Conservation (phyloP, 202 grass and related monocot species). For the Brachypodium distachyon region DNA sequence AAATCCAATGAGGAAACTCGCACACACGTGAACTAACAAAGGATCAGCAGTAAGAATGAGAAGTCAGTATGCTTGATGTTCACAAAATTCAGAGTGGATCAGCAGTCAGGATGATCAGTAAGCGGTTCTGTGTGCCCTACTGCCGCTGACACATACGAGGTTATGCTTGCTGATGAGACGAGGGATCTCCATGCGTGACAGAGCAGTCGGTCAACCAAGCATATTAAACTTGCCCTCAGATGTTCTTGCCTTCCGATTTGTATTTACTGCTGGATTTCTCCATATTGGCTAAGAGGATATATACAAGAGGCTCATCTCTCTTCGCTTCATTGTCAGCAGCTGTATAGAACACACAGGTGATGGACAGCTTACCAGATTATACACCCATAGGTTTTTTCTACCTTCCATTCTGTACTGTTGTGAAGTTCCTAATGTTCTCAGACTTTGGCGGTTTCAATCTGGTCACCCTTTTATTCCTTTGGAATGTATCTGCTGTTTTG, state of each 20-base stretch:
- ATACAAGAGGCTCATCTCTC: not conserved
- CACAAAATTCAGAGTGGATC: no score
- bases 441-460: not conserved
- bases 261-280: not conserved
- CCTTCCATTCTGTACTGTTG: not conserved
- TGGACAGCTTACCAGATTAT: not conserved
- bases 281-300: not conserved
- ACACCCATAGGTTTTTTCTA: not conserved
- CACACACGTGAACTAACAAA: not conserved
- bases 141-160: not conserved
- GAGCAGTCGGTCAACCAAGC: not conserved
- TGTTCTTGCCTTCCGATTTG: not conserved
- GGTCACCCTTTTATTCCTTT: not conserved
- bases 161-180: not conserved
- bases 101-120: not conserved
- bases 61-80: not conserved
- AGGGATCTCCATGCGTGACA: not conserved
- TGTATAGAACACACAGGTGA: constrained; percentile 2
- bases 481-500: not conserved
- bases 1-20: not conserved
- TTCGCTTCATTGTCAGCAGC: constrained; percentile 1
- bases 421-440: not conserved
- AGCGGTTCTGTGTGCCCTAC: not conserved
- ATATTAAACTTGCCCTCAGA: not conserved
- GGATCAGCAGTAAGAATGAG: not conserved